Percentiles rank a stretch among this genome's conserved stretches.
Conservation (phyloP, 2,329 filamentous ascomycete species). For the Laburnicola sp. region DNA sequence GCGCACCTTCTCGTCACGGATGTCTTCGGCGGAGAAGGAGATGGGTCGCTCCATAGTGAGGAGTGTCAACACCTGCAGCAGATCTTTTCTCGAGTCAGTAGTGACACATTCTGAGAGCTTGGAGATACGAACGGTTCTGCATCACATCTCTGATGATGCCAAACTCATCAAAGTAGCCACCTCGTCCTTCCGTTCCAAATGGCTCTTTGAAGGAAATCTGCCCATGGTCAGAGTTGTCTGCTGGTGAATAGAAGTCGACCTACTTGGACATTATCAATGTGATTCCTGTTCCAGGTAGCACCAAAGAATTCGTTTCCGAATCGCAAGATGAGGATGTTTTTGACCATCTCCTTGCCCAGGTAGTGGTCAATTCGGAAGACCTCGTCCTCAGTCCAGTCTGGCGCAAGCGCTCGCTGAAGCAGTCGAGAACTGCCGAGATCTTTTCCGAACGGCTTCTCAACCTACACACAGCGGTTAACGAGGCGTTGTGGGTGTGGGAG, state of each 20-base stretch:
- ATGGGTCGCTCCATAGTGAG: constrained; percentile 98
- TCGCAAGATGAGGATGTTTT: constrained; percentile 96
- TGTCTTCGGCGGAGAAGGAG: constrained; percentile 96
- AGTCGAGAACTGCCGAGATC: constrained; percentile 92
- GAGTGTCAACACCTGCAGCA: constrained; percentile 94
- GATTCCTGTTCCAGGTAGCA: constrained; percentile 97
- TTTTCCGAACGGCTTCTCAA: constrained; percentile 99
- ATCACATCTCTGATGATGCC: constrained; percentile 99
- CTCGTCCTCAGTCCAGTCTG: constrained; percentile 98
- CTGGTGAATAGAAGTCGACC: constrained; percentile 4
- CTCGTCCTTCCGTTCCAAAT: constrained; percentile 95
- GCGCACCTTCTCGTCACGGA: constrained; percentile 97
- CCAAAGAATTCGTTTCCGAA: constrained; percentile 99
- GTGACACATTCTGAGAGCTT: not conserved
- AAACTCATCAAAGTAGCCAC: constrained; percentile 99
- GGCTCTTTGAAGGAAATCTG: constrained; percentile 98
- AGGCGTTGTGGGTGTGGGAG: not conserved
- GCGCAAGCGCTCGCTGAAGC: constrained; percentile 90
- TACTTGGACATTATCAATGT: constrained; percentile 96
- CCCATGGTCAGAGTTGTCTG: constrained; percentile 14
- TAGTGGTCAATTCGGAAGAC: constrained; percentile 99
- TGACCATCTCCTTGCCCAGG: constrained; percentile 99
- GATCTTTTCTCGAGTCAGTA: constrained; percentile 53
- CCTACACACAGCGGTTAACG: constrained; percentile 55
- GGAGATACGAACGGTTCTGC: constrained; percentile 75